Percentiles rank a stretch among this genome's conserved stretches.
Conservation (phyloP, 805 yeast species). For the Candida arabinofermentans region DNA sequence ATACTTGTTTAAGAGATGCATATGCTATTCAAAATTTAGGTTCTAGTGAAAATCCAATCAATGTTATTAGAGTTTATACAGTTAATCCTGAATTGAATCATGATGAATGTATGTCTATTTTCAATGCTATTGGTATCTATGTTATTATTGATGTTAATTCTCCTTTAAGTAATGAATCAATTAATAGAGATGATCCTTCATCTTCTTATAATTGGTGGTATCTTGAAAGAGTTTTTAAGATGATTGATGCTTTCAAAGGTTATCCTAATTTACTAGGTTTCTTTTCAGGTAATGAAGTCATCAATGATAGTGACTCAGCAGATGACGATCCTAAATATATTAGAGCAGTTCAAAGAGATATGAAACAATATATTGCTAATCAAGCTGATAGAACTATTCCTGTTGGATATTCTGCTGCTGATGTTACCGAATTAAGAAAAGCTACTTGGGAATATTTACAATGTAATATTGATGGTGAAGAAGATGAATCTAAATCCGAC, state of each 20-base stretch:
- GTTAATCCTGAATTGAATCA: slow-evolving; percentile 81
- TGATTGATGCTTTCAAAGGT: slow-evolving; percentile 77
- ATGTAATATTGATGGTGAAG: slow-evolving; percentile 63
- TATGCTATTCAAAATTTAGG: slow-evolving; percentile 75
- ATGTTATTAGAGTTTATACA: slow-evolving; percentile 81
- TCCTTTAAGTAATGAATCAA: slow-evolving; percentile 61
- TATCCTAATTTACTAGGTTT: slow-evolving; percentile 86
- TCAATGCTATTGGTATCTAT: slow-evolving; percentile 89
- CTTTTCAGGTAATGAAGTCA: slow-evolving; percentile 88
- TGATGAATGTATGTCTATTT: slow-evolving; percentile 86
- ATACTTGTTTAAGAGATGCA: slow-evolving; percentile 76
- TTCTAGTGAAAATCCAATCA: slow-evolving; percentile 35
- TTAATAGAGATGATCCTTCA: slow-evolving; percentile 67
- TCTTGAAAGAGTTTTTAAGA: slow-evolving; percentile 74
- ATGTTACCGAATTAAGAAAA: slow-evolving; percentile 61
- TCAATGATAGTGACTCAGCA: slow-evolving; percentile 70
- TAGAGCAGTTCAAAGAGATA: slow-evolving; percentile 89
- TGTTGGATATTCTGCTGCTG: slow-evolving; percentile 96
- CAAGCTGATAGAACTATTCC: slow-evolving; percentile 76
- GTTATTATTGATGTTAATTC: slow-evolving; percentile 81
- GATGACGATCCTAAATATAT: slow-evolving; percentile 67
- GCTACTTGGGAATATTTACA: slow-evolving; percentile 78
- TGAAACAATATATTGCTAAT: slow-evolving; percentile 71
- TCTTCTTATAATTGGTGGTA: slow-evolving; percentile 69
- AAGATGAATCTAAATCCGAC: slow-evolving; percentile 68